Evolutionary conservation across 192 early-diverging fungal genomes (phyloP).

Genomic region (Glomus cerebriforme): DNA sequence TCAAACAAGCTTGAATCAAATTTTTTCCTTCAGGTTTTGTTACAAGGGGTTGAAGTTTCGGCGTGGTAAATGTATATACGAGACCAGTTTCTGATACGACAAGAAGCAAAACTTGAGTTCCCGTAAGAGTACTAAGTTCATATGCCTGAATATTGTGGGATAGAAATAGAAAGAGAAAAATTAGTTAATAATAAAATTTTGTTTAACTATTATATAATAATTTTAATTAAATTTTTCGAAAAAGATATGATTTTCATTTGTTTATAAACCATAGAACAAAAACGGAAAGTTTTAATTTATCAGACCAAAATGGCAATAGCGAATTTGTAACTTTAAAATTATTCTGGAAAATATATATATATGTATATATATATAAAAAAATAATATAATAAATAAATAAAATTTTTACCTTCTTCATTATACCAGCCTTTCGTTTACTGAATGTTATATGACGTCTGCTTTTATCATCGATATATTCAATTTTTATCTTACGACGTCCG

Average conservation of each 20-base stretch:
- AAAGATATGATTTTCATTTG: conserved; percentile 31
- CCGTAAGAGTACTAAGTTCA: conserved; percentile 90
- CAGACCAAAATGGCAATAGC: too few relatives aligned
- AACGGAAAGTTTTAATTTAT: too few relatives aligned
- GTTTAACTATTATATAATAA: neutral
- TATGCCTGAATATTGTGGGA: conserved; percentile 63
- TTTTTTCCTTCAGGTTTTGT: conserved; percentile 91
- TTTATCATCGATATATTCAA: conserved; percentile 95
- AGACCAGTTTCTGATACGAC: conserved; percentile 95
- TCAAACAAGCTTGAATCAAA: conserved; percentile 90
- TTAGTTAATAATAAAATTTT: neutral
- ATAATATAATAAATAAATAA: neutral
- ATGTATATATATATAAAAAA: neutral
- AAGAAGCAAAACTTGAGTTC: conserved; percentile 90
- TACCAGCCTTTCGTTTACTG: conserved; percentile 92
- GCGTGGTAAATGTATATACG: conserved; percentile 94
- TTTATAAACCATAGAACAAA: conserved; percentile 26
- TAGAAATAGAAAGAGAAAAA: neutral
- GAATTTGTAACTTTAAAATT: too few relatives aligned
- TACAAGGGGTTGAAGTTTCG: conserved; percentile 90
- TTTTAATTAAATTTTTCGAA: conserved; percentile 3
- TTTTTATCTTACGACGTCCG: conserved; percentile 93
- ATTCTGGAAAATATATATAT: neutral
- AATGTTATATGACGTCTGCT: conserved; percentile 92
- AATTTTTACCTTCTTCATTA: conserved; percentile 88